These are phyloP conservation scores for Candida ovalis DNA, from an alignment of 805 yeast genomes.

Conservation along the genomic window DNA sequence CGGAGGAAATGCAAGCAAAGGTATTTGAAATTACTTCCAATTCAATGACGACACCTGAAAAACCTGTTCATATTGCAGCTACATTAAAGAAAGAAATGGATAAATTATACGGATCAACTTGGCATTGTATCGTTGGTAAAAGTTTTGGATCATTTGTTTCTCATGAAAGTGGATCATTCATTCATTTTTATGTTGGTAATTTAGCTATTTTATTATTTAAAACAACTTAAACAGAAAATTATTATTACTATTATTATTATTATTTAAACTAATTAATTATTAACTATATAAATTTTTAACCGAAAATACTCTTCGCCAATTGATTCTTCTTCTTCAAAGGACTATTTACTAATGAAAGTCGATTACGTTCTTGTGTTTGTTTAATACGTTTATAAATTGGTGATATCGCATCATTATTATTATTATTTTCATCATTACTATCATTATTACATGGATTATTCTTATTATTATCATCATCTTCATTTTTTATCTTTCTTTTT, in stretches of 20 bases:
- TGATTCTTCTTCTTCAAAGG: conserved; percentile 23
- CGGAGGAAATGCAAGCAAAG: conserved; percentile 49
- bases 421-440: not conserved
- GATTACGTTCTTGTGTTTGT: conserved; percentile 10
- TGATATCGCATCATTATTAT: conserved; percentile 8
- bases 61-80: conserved; percentile 64
- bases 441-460: conserved; percentile 9
- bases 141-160: conserved; percentile 78
- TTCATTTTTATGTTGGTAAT: conserved; percentile 67
- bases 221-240: conserved; percentile 43
- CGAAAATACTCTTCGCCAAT: conserved; percentile 18
- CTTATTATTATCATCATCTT: conserved; percentile 4
- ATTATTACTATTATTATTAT: too few relatives aligned
- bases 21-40: conserved; percentile 45
- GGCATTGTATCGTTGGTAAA: conserved; percentile 82
- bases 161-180: conserved; percentile 67
- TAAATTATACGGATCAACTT: conserved; percentile 58
- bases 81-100: conserved; percentile 63
- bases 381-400: conserved; percentile 19
- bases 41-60: conserved; percentile 39
- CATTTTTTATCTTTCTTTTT: conserved; percentile 8
- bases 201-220: conserved; percentile 67
- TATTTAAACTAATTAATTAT: conserved; percentile 3
- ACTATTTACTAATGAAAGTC: conserved; percentile 12
- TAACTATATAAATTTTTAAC: not conserved